Base-by-base conservation (phyloP, 2,329 filamentous ascomycete genomes). In the Fusarium paranaense region DNA sequence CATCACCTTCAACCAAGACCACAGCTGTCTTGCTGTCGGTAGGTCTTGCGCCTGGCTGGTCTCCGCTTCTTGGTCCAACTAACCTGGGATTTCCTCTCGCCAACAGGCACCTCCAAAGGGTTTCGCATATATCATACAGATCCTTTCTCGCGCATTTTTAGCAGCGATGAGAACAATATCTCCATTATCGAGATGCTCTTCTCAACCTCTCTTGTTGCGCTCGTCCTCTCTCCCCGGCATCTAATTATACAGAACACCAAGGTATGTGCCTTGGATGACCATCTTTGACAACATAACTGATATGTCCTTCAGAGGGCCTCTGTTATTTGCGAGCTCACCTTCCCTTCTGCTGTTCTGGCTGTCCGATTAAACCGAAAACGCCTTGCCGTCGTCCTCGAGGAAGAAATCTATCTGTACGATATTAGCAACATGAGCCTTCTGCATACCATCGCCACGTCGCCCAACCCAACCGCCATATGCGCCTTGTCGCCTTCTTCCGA, bases 1-100 rank as follows among this genome's bases (percentile, higher is more conserved):
- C 85, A 95, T 99, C 79, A 98, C 96, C 47, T 99, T 98, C 85
- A 99, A 99, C 85, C 97, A 99, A 87, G 97, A 99, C 87, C 95
- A 98, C 87, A 97, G 94, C 89, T 96, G 96, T 84, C 89, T 99
- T 75, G 96, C 96, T 86, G 95, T 99, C 78, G 96, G 95, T 95
- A 87, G 81, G 92, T 84, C 66, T 30, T 54, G 27, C 62, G 47
- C 38, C 54, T 32, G 47, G 45, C 71, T 64, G 65, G 60, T 37
- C 47, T 56, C 27, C 22, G n/a, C 35, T 58, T 40, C 59, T 18
- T 52, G 16, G 10, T 42, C 61, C 73, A 22, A 40, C 72, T 75
- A 59, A 72, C 25, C 61, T 40, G 40, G 18, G 25, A 20, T n/a
- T 18, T 32, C 57, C 59, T 30, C 58, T 33, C 11, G 58, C 62